Evolutionary conservation across 768 basidiomycete species (phyloP).

Genomic region (Suillus subalutaceus): DNA sequence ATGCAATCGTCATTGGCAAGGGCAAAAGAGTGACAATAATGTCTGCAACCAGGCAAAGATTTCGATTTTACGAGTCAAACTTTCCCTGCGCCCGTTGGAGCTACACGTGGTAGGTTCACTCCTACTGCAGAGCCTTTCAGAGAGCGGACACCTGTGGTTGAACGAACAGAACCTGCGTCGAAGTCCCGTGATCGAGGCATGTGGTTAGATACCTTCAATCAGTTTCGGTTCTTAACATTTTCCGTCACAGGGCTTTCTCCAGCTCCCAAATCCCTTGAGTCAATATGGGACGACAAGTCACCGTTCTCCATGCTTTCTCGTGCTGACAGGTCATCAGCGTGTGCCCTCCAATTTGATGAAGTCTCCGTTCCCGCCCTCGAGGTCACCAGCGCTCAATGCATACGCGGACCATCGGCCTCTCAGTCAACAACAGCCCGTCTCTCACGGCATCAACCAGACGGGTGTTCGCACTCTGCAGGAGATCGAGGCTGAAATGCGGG

Average conservation of each 20-base stretch:
- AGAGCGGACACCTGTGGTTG: conserved; percentile 33
- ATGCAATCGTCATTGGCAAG: conserved; percentile 17
- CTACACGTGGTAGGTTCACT: conserved; percentile 21
- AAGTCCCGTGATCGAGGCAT: conserved; percentile 33
- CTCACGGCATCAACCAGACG: conserved; percentile 36
- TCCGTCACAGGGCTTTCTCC: conserved; percentile 28
- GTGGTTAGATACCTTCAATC: conserved; percentile 15
- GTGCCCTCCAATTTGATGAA: conserved; percentile 25
- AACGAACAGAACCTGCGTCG: conserved; percentile 19
- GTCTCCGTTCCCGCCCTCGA: conserved; percentile 25
- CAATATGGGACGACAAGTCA: conserved; percentile 84
- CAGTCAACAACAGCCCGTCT: conserved; percentile 43
- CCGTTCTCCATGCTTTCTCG: conserved; percentile 70
- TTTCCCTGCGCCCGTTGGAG: conserved; percentile 28
- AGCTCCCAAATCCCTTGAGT: conserved; percentile 59
- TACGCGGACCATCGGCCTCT: conserved; percentile 33
- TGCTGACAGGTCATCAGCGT: conserved; percentile 35
- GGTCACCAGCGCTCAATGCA: conserved; percentile 28
- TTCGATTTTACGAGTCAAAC: conserved; percentile 78
- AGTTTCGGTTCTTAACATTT: conserved; percentile 17
- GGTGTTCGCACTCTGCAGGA: conserved; percentile 73
- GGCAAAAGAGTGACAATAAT: conserved; percentile 14
- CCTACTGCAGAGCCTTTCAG: conserved; percentile 26
- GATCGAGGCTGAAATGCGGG: conserved; percentile 84
- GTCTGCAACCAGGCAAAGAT: conserved; percentile 67